A percentile compares a stretch with the other conserved stretches of the same genome.
phyloP scores from a whole-genome alignment of 306 rosid genomes.

The Comarum palustre region DNA sequence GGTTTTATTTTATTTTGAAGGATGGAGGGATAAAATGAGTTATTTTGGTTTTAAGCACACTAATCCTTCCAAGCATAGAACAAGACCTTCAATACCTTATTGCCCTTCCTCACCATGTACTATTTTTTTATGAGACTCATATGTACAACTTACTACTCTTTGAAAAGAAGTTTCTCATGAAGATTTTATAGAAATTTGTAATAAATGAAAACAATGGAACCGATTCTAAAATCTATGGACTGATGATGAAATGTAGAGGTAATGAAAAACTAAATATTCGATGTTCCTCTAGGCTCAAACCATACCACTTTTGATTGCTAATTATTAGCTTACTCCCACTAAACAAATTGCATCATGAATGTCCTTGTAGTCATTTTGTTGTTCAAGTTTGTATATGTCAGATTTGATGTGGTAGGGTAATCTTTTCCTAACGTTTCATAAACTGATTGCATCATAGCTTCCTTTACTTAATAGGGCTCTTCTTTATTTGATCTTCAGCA shows the following conservation, averaged over 20 bases:
- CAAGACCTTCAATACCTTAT: background rate
- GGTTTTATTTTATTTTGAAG: background rate
- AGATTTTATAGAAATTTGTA: background rate
- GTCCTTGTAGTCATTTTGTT: slow-evolving; percentile 22
- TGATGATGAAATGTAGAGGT: background rate
- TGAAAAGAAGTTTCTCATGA: background rate
- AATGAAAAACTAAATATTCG: background rate
- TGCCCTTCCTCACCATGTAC: background rate
- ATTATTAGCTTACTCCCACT: slow-evolving; percentile 29
- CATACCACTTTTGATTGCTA: slow-evolving; percentile 1
- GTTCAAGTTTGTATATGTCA: slow-evolving; percentile 29
- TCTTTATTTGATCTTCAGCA: slow-evolving; percentile 7
- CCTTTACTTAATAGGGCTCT: background rate
- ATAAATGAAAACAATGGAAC: background rate
- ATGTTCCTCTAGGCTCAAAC: background rate
- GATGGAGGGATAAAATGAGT: background rate
- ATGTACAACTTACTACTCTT: background rate
- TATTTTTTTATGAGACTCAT: background rate
- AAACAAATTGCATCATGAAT: slow-evolving; percentile 22
- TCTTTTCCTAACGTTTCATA: slow-evolving; percentile 13
- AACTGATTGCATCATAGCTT: slow-evolving; percentile 10
- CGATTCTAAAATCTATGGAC: background rate
- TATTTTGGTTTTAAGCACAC: background rate
- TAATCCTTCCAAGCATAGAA: background rate
- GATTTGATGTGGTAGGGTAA: slow-evolving; percentile 14